Evolutionary conservation across 2,329 filamentous ascomycete genomes (phyloP), one percentile per base, ranked within the genome.

Genomic region (Byssothecium circinans): DNA sequence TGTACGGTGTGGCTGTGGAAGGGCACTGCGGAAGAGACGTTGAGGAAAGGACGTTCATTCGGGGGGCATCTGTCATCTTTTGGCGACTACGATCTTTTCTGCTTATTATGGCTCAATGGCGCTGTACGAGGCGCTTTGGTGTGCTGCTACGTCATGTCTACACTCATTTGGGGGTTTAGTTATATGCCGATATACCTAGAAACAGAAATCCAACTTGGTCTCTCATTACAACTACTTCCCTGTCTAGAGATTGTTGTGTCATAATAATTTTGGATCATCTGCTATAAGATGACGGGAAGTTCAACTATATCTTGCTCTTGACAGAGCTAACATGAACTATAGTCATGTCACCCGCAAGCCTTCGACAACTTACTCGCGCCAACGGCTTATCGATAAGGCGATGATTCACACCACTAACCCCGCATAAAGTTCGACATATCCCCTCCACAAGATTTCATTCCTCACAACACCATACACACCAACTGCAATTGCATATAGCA

Each of bases 131-230:
- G 46, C 40, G 41, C 46, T 41, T 22, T 14, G 37, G 17, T 40
- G 36, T 33, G 25, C 23, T 15, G 33, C 37, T 41, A n/a, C 32
- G 17, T 49, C 43, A 30, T 36, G 34, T 27, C n/a, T n/a, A 34
- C 32, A 29, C 32, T 34, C 18, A 3, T 44, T 45, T 32, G 14
- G 15, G 27, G 15, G 20, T 38, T 18, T 25, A 25, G n/a, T 25
- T 12, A 15, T 45, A 25, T 33, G 35, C 36, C n/a, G 12, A 27
- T 27, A 22, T 30, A 41, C 27, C n/a, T 39, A 39, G 17, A 41
- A 41, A 36, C 30, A 14, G 30, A 45, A 50, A 38, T 50, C 47
- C 47, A 50, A 50, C 47, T 50, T 50, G 12, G 42, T 50, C 47
- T 20, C 15, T 50, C 47, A 22, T 50, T 50, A 37, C 12, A 35